Conservation (phyloP, 345 rosid species). For the Turritis glabra region DNA sequence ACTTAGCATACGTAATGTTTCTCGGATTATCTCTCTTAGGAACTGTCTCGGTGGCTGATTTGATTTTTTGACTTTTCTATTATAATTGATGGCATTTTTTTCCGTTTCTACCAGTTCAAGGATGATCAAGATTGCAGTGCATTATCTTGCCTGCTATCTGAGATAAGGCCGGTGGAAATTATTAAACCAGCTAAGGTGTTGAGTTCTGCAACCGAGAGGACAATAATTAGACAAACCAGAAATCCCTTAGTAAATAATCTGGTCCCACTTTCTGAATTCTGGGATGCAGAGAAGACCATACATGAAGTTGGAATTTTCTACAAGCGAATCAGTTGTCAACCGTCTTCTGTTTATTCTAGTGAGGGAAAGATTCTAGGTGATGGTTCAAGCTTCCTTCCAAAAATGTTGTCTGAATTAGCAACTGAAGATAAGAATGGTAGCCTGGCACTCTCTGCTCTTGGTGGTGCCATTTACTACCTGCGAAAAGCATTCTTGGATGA, state of each 20-base stretch:
- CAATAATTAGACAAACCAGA: constrained; percentile 78
- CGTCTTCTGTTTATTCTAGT: constrained; percentile 41
- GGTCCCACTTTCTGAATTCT: constrained; percentile 73
- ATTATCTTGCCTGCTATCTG: constrained; percentile 74
- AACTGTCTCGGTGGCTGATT: background rate
- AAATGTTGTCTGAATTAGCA: constrained; percentile 53
- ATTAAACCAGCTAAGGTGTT: constrained; percentile 75
- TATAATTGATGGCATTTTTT: constrained; percentile 20
- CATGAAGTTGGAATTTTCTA: constrained; percentile 57
- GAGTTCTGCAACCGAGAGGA: constrained; percentile 76
- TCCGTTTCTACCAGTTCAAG: constrained; percentile 53
- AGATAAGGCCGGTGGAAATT: constrained; percentile 92
- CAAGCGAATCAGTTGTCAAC: constrained; percentile 45
- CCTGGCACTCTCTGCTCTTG: constrained; percentile 92
- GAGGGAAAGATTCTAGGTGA: constrained; percentile 37
- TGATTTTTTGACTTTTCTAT: background rate
- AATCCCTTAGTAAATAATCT: constrained; percentile 82
- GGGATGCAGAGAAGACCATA: constrained; percentile 86
- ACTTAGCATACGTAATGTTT: constrained; percentile 14
- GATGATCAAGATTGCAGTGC: constrained; percentile 86
- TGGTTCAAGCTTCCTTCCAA: constrained; percentile 51
- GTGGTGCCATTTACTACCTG: constrained; percentile 88
- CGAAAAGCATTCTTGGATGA: constrained; percentile 89
- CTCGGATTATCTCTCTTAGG: background rate
- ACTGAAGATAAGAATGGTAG: constrained; percentile 54